phyloP scores from a whole-genome alignment of 2,329 filamentous ascomycete genomes.

The Colletotrichum liriopes region DNA sequence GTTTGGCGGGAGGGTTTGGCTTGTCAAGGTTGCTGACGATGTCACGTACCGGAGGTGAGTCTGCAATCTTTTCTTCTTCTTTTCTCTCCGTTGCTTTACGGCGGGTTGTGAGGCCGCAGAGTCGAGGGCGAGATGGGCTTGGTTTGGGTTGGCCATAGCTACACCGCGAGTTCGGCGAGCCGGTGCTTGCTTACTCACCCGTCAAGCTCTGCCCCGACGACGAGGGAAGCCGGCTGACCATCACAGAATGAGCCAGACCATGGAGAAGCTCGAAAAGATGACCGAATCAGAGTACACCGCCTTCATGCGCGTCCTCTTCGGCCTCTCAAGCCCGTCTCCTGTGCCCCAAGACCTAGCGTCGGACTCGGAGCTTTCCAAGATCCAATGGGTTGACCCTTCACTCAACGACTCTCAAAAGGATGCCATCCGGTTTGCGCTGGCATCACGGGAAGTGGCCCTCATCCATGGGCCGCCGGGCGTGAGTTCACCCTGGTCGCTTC shows the following conservation, averaged over 20 bases:
- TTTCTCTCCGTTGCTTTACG: neutral
- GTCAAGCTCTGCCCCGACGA: neutral
- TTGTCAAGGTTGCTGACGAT: constrained; percentile 78
- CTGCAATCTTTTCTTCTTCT: neutral
- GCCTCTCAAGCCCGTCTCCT: constrained; percentile 67
- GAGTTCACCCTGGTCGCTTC: constrained; percentile 48
- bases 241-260: constrained; percentile 73
- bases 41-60: constrained; percentile 73
- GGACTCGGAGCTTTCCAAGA: constrained; percentile 59
- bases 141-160: neutral
- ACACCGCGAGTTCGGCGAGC: neutral
- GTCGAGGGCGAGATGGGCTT: neutral
- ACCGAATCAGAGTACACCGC: constrained; percentile 69
- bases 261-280: constrained; percentile 74
- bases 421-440: constrained; percentile 85
- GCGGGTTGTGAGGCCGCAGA: neutral
- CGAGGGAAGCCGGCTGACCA: neutral
- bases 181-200: neutral
- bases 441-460: constrained; percentile 84
- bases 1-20: constrained; percentile 69
- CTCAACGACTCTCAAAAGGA: constrained; percentile 79
- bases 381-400: constrained; percentile 74
- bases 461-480: constrained; percentile 95
- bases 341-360: constrained; percentile 58
- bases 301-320: constrained; percentile 76